These are phyloP conservation scores for Candida boleticola DNA, from an alignment of 805 yeast species.

Conservation along the genomic window DNA sequence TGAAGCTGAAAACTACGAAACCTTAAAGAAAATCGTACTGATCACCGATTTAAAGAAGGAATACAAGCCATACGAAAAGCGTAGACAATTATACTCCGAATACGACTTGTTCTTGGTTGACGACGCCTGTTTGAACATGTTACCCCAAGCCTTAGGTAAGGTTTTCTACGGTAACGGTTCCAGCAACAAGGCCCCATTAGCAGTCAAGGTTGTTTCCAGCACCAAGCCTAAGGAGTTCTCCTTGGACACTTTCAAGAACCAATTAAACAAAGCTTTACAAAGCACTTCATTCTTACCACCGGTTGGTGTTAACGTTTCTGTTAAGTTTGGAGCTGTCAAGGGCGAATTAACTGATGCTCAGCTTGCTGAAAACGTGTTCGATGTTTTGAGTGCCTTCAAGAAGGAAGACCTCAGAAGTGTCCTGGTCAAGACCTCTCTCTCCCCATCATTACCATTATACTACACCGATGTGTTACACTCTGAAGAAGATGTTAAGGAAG, in stretches of 20 bases:
- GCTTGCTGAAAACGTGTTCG: conserved; percentile 58
- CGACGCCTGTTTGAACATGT: conserved; percentile 71
- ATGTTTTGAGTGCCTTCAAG: conserved; percentile 50
- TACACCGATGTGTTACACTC: conserved; percentile 55
- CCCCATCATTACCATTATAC: conserved; percentile 86
- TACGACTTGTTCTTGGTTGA: conserved; percentile 83
- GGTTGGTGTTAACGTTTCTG: conserved; percentile 63
- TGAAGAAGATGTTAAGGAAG: conserved; percentile 48
- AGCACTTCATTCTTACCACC: conserved; percentile 68
- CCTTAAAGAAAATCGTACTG: conserved; percentile 57
- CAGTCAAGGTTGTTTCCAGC: conserved; percentile 24
- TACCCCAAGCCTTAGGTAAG: conserved; percentile 85
- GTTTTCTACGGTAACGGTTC: conserved; percentile 58
- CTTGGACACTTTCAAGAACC: conserved; percentile 51
- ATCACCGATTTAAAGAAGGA: conserved; percentile 76
- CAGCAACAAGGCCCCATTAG: conserved; percentile 53
- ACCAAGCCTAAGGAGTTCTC: conserved; percentile 41
- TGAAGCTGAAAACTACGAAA: conserved; percentile 46
- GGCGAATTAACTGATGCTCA: conserved; percentile 40
- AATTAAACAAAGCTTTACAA: conserved; percentile 54
- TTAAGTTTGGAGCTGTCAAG: conserved; percentile 57
- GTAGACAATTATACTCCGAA: conserved; percentile 66
- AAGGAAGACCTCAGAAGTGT: conserved; percentile 51
- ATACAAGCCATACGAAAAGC: conserved; percentile 84
- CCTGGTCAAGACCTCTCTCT: conserved; percentile 61